Evolutionary conservation across 306 rosid species (phyloP).

Genomic region (Vigna angularis): DNA sequence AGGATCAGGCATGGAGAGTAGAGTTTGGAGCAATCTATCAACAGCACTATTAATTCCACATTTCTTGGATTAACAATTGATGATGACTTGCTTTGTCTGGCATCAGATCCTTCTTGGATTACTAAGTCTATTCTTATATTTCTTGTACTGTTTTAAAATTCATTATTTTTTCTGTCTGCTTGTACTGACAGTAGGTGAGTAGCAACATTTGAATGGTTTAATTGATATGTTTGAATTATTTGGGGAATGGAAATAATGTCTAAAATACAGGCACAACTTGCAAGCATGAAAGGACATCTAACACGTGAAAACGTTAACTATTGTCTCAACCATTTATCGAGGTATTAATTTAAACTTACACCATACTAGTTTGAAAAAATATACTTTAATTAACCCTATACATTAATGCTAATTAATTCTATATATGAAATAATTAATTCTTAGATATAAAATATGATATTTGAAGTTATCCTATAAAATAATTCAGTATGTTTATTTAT

Average conservation of each 20-base stretch:
- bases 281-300: neutral
- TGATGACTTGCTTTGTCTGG: neutral
- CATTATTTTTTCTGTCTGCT: slow-evolving; percentile 15
- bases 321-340: neutral
- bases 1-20: slow-evolving; percentile 92
- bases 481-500: no score
- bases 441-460: no score
- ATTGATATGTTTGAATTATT: neutral
- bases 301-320: neutral
- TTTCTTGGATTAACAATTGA: neutral
- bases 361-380: no score
- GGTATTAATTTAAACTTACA: no score
- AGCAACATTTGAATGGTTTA: slow-evolving; percentile 15
- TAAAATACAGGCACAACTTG: neutral
- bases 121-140: slow-evolving; percentile 33
- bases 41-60: slow-evolving; percentile 66
- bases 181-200: neutral
- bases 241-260: neutral
- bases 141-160: slow-evolving; percentile 28
- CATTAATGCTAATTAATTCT: neutral
- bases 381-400: no score
- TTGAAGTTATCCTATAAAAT: no score
- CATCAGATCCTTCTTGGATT: slow-evolving; percentile 60
- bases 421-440: no score
- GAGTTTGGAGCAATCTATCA: slow-evolving; percentile 98